phyloP scores from a whole-genome alignment of 768 basidiomycete species.

The Mycena epipterygia region DNA sequence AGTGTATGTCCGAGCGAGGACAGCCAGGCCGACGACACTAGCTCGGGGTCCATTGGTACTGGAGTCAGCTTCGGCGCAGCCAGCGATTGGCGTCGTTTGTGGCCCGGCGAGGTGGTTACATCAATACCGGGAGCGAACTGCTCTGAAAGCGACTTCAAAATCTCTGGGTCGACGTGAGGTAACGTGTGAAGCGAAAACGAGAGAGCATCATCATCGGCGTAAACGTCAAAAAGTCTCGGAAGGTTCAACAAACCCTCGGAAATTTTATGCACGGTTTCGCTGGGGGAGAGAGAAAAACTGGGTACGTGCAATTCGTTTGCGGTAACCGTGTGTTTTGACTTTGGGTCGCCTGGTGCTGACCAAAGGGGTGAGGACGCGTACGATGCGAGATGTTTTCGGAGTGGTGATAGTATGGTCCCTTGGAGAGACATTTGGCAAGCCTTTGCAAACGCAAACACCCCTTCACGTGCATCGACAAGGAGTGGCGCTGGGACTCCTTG shows the following conservation, averaged over 20 bases:
- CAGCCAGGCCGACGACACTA: constrained; percentile 92
- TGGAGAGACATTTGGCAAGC: constrained; percentile 86
- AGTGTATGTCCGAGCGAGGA: constrained; percentile 89
- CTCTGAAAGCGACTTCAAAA: constrained; percentile 62
- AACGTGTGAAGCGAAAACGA: constrained; percentile 89
- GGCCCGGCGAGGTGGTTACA: constrained; percentile 45
- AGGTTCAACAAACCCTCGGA: constrained; percentile 96
- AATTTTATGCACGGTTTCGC: constrained; percentile 87
- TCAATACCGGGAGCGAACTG: constrained; percentile 46
- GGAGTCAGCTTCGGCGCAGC: constrained; percentile 50
- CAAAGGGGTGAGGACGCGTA: constrained; percentile 83
- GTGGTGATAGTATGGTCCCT: constrained; percentile 85
- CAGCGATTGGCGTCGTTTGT: constrained; percentile 59
- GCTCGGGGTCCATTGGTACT: constrained; percentile 72
- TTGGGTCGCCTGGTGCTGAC: constrained; percentile 67
- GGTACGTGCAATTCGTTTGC: constrained; percentile 79
- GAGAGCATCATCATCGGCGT: constrained; percentile 92
- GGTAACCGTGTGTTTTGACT: constrained; percentile 57
- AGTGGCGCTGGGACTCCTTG: constrained; percentile 54
- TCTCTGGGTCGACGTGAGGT: constrained; percentile 74
- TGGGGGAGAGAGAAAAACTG: constrained; percentile 93
- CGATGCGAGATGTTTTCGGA: constrained; percentile 75
- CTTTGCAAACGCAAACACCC: constrained; percentile 75
- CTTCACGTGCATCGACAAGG: constrained; percentile 66
- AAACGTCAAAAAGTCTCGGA: constrained; percentile 93